Evolutionary conservation across 2,329 filamentous ascomycete genomes (phyloP), one percentile per base, ranked within the genome.

Genomic region (Lecanoromycetidae sp.): DNA sequence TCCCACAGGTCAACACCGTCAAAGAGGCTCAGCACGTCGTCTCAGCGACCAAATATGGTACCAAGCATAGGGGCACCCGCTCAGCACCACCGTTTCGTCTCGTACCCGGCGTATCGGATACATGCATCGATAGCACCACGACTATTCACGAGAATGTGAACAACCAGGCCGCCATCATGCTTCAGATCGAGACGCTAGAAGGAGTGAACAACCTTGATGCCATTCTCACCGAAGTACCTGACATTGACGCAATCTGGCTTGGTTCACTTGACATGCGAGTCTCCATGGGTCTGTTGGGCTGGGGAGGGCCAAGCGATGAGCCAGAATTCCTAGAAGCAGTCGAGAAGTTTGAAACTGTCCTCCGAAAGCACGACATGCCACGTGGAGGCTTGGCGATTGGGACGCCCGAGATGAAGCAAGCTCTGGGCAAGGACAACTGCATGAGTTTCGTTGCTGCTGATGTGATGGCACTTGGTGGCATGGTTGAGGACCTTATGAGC

Each of bases 1-100:
- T 71, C 27, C 70, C 70, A 2, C 70, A 71, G 57, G 62, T 72
- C 46, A 67, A 71, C 29, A 72, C 68, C 2, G 68, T 71, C 41
- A 64, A 64, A 54, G 60, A 72, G 55, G 67, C 66, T 7, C 63
- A 66, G 46, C 63, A 70, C 54, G 60, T 69, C 27, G 49, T 66
- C 15, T 65, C 67, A 2, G 57, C 67, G 1, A 60, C 68, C 52
- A 72, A 71, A 53, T 72, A 63, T 49, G 69, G 69, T 19, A 58
- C 60, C 37, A 60, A 58, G 43, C 54, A 58, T 43, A 61, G 60
- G 19, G 69, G 69, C 41, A 66, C 58, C 0, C 66, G 70, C 2
- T 72, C 70, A 1, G 69, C 64, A 2, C 69, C 70, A 4, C 70
- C 70, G 1, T 68, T 64, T 46, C 63, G 69, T 3, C 57, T 64